These are phyloP conservation scores for Fusarium liriodendri DNA, from an alignment of 2,329 filamentous ascomycete genomes.

Conservation along the genomic window DNA sequence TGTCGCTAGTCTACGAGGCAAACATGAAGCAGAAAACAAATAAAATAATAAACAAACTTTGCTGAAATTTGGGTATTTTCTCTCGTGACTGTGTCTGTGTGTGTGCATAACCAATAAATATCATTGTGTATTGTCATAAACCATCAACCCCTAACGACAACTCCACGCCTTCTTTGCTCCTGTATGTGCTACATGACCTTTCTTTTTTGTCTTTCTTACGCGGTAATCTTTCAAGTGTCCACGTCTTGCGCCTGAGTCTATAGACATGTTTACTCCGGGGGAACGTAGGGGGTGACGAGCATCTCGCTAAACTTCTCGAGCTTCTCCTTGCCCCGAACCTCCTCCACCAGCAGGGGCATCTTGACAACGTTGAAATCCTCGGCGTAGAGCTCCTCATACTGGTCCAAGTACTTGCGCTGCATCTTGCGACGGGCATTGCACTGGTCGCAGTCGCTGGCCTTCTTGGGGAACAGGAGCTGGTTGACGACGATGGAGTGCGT, in stretches of 20 bases:
- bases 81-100: conserved; percentile 24
- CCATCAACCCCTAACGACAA: conserved; percentile 28
- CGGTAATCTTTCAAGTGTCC: conserved; percentile 3
- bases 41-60: conserved; percentile 23
- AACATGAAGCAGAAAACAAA: conserved; percentile 22
- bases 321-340: conserved; percentile 94
- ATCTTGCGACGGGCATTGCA: conserved; percentile 95
- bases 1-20: background rate
- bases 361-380: conserved; percentile 97
- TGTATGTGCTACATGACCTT: conserved; percentile 15
- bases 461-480: conserved; percentile 92
- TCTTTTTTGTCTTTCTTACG: conserved; percentile 20
- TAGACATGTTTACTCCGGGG: conserved; percentile 61
- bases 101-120: conserved; percentile 2
- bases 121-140: conserved; percentile 26
- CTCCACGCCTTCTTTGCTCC: conserved; percentile 27
- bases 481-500: conserved; percentile 98
- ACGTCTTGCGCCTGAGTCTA: conserved; percentile 10
- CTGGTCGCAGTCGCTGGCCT: conserved; percentile 89
- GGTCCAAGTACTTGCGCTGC: conserved; percentile 99
- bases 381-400: conserved; percentile 98
- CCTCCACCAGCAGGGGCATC: conserved; percentile 96
- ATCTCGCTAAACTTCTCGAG: conserved; percentile 91
- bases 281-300: conserved; percentile 80
- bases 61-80: conserved; percentile 24